A percentile compares a stretch with the other conserved stretches of the same genome.
These are phyloP conservation scores for Jaminaea rosea DNA, from an alignment of 1,284 basidiomycete genomes.

Conservation along the genomic window DNA sequence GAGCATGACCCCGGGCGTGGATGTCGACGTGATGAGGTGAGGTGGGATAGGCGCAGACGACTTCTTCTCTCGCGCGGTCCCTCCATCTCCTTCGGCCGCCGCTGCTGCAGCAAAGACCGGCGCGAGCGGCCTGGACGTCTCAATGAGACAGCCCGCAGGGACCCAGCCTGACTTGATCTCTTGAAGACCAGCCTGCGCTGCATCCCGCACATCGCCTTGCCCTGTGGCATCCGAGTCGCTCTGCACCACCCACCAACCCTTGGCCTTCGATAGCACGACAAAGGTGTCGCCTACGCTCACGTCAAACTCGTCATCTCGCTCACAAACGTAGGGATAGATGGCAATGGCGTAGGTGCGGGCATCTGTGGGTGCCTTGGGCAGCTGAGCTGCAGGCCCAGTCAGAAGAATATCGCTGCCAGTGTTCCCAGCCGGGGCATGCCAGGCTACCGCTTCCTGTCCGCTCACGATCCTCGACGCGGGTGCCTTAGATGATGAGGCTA, in stretches of 20 bases:
- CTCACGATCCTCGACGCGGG: neutral
- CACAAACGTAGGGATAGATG: slow-evolving; percentile 89
- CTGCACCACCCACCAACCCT: slow-evolving; percentile 99
- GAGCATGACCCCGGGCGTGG: slow-evolving; percentile 82
- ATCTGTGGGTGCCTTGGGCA: slow-evolving; percentile 16
- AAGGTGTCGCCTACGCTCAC: slow-evolving; percentile 71
- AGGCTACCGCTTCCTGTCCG: neutral
- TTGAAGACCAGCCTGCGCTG: slow-evolving; percentile 55
- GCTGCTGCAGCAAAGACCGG: slow-evolving; percentile 31
- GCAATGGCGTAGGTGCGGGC: slow-evolving; percentile 70
- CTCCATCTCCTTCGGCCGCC: neutral
- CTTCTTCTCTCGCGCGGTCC: slow-evolving; percentile 9
- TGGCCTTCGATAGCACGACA: slow-evolving; percentile 80
- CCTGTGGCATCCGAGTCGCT: slow-evolving; percentile 67
- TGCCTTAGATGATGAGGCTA: neutral
- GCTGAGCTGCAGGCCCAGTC: slow-evolving; percentile 25
- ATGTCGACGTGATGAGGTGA: slow-evolving; percentile 77
- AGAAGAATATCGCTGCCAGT: neutral
- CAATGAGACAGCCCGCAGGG: slow-evolving; percentile 72
- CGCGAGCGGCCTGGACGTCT: slow-evolving; percentile 55
- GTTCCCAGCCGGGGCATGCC: slow-evolving; percentile 1
- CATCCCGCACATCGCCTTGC: slow-evolving; percentile 74
- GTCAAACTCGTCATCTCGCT: slow-evolving; percentile 95
- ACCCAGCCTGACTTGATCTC: slow-evolving; percentile 44
- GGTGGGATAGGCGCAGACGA: slow-evolving; percentile 64